These are phyloP conservation scores for Claviceps digitariae DNA, from an alignment of 2,329 filamentous ascomycete species.

Conservation along the genomic window DNA sequence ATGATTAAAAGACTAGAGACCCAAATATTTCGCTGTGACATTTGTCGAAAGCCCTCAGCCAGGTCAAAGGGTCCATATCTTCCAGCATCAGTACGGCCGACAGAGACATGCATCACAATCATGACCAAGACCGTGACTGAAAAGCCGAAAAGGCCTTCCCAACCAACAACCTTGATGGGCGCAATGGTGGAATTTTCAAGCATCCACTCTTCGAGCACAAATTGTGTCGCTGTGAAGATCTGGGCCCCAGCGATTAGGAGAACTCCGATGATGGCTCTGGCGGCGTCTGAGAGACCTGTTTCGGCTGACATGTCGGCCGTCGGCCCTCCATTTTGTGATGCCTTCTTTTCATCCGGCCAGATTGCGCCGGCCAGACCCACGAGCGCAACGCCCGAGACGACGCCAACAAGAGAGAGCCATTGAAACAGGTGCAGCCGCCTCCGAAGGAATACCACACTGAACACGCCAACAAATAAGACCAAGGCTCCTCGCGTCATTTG, in stretches of 20 bases:
- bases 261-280: constrained; percentile 64
- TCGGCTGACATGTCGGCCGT: constrained; percentile 23
- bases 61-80: constrained; percentile 81
- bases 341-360: constrained; percentile 51
- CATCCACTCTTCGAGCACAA: constrained; percentile 90
- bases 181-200: constrained; percentile 53
- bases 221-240: constrained; percentile 93
- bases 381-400: constrained; percentile 75
- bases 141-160: constrained; percentile 92
- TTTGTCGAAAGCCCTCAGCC: constrained; percentile 68
- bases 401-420: constrained; percentile 77
- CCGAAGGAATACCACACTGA: constrained; percentile 82
- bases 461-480: constrained; percentile 88
- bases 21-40: constrained; percentile 56
- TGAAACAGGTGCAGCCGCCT: constrained; percentile 75
- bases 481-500: constrained; percentile 96
- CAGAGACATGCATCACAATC: constrained; percentile 60
- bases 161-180: constrained; percentile 83
- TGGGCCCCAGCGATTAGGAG: constrained; percentile 86
- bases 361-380: constrained; percentile 84
- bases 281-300: constrained; percentile 23
- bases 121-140: constrained; percentile 64
- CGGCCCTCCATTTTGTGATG: constrained; percentile 16
- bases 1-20: constrained; percentile 81
- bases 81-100: constrained; percentile 64